Conservation (phyloP, 2,329 filamentous ascomycete species). For the Drechslerella dactyloides region DNA sequence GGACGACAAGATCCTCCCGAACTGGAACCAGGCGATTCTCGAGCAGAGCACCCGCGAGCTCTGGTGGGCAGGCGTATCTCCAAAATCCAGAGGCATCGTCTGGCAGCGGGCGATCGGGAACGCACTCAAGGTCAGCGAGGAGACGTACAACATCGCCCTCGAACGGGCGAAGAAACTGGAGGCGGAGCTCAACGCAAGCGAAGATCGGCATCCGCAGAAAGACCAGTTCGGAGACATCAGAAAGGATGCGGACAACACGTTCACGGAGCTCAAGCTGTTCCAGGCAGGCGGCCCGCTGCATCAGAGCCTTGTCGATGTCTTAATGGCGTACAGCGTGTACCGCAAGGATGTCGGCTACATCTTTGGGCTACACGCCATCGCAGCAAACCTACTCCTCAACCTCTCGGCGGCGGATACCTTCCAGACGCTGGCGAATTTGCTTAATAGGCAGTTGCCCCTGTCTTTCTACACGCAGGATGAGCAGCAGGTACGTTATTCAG, state of each 20-base stretch:
- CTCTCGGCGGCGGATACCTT: slow-evolving; percentile 70
- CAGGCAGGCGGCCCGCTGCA: slow-evolving; percentile 67
- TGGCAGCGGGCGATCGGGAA: slow-evolving; percentile 77
- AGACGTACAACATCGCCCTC: slow-evolving; percentile 74
- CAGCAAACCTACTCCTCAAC: slow-evolving; percentile 75
- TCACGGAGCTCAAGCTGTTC: slow-evolving; percentile 63
- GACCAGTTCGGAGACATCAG: slow-evolving; percentile 58
- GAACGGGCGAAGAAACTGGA: slow-evolving; percentile 70
- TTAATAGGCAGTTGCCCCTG: slow-evolving; percentile 76
- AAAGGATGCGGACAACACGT: slow-evolving; percentile 68
- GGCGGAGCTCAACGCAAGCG: slow-evolving; percentile 62
- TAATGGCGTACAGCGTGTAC: slow-evolving; percentile 82
- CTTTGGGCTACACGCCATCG: slow-evolving; percentile 74
- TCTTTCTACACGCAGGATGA: slow-evolving; percentile 76
- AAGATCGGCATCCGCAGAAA: slow-evolving; percentile 54
- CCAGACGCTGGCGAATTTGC: slow-evolving; percentile 74
- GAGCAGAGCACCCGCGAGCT: slow-evolving; percentile 75
- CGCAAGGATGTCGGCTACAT: slow-evolving; percentile 80
- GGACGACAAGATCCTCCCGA: slow-evolving; percentile 77
- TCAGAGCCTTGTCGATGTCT: slow-evolving; percentile 71
- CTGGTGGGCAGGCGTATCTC: slow-evolving; percentile 81
- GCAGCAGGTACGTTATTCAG: slow-evolving; percentile 60
- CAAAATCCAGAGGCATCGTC: slow-evolving; percentile 71
- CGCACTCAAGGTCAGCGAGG: slow-evolving; percentile 70
- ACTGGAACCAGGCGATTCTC: slow-evolving; percentile 74